These are phyloP conservation scores for Coprinopsis strossmayeri DNA, from an alignment of 768 basidiomycete species.

Conservation along the genomic window DNA sequence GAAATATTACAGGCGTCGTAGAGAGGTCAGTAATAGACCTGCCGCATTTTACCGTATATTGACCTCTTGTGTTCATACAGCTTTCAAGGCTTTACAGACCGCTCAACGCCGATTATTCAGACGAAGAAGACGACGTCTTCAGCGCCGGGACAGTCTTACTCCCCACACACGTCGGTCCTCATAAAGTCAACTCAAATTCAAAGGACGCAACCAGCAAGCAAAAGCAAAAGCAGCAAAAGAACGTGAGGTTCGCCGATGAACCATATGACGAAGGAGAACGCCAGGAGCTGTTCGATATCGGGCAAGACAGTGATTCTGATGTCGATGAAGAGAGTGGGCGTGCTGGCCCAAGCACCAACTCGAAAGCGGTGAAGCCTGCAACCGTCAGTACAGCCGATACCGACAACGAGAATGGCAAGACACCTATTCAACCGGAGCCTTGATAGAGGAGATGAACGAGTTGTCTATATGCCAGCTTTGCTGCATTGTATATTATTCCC, in stretches of 20 bases:
- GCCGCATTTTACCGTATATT: too few species aligned
- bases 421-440: neutral
- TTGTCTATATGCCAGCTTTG: too few species aligned
- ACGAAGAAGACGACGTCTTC: constrained; percentile 43
- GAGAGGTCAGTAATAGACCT: too few species aligned
- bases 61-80: too few species aligned
- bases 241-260: constrained; percentile 9
- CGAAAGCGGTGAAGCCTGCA: neutral
- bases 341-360: neutral
- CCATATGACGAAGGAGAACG: constrained; percentile 29
- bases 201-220: too few species aligned
- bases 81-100: constrained; percentile 77
- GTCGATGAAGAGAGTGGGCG: constrained; percentile 33
- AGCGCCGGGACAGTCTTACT: constrained; percentile 9
- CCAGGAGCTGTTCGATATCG: constrained; percentile 69
- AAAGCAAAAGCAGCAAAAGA: constrained; percentile 8
- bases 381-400: neutral
- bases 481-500: too few species aligned
- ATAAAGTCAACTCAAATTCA: too few species aligned
- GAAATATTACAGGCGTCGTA: constrained; percentile 67
- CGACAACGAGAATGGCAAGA: neutral
- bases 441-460: too few species aligned
- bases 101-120: constrained; percentile 46
- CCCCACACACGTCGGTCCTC: constrained; percentile 2
- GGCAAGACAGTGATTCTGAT: constrained; percentile 57